Evolutionary conservation across 2,329 filamentous ascomycete species (phyloP), one percentile per base, ranked within the genome.

Genomic region (Pseudopyrenochaeta lycopersici): DNA sequence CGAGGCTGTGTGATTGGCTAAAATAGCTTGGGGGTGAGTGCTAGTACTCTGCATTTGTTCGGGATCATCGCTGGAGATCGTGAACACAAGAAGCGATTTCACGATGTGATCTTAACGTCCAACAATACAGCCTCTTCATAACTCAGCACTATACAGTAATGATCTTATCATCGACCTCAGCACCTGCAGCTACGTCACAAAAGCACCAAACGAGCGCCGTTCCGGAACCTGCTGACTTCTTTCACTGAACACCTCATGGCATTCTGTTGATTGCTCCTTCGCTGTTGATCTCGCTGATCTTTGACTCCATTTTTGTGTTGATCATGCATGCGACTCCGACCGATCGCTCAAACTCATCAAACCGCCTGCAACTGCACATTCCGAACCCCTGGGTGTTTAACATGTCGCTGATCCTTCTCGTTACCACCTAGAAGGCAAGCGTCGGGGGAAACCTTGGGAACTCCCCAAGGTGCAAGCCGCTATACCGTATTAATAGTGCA

Each of bases 151-250:
- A 47, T 29, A 38, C n/a, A 38, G 41, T 20, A 39, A 52, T 54
- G 49, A 57, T 49, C 21, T 43, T 38, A 52, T 56, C 17, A 42
- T 52, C 32, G 42, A 23, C 18, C 14, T 46, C 35, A 12, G 23
- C 32, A 30, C 33, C 17, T 23, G 11, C 23, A 31, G 33, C 48
- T 48, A 43, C 38, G 43, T 49, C 44, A 39, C 33, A 31, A 31
- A 29, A 31, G 41, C n/a, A 15, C 32, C 23, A 30, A 44, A 29
- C 44, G 36, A 43, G 21, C 49, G 17, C 32, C 41, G 33, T 54
- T 46, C 20, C 30, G 35, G 42, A 56, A 43, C 46, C 36, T 11
- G 40, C 39, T 53, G 17, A 23, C 40, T 31, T 21, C 27, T 45
- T 15, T 35, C 15, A 20, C 11, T 41, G 39, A 29, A 35, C 4